Evolutionary conservation across 495 filamentous ascomycete genomes (phyloP).

Genomic region (Elasticomyces elasticus): DNA sequence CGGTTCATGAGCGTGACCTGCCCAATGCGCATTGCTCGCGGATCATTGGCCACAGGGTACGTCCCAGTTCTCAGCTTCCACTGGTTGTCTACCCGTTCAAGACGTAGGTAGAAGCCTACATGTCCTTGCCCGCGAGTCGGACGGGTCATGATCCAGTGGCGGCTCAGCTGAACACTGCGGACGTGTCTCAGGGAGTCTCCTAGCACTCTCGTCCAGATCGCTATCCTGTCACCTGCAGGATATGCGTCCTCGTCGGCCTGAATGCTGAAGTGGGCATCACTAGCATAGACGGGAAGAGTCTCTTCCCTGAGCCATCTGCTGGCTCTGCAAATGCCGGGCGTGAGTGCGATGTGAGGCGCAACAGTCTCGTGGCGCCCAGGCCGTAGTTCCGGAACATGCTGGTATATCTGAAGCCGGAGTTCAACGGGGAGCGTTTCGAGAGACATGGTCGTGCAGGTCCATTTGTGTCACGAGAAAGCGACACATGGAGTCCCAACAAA

Average conservation of each 20-base stretch:
- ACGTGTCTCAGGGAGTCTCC: constrained; percentile 1
- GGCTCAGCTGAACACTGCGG: constrained; percentile 10
- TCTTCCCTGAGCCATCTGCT: constrained; percentile 1
- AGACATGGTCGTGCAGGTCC: background rate
- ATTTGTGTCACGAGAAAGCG: background rate
- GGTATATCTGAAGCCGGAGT: constrained; percentile 10
- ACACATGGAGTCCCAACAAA: too few relatives aligned
- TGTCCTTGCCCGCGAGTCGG: constrained; percentile 16
- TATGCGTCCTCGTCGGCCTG: constrained; percentile 3
- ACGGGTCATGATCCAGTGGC: constrained; percentile 10
- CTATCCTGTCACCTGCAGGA: background rate
- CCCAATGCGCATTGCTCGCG: constrained; percentile 3
- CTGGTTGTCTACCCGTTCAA: background rate
- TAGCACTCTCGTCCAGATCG: constrained; percentile 2
- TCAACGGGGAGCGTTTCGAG: constrained; percentile 10
- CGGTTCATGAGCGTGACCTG: constrained; percentile 5
- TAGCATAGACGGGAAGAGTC: constrained; percentile 11
- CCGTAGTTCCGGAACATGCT: constrained; percentile 2
- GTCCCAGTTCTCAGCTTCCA: constrained; percentile 12
- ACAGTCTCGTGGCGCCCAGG: constrained; percentile 1
- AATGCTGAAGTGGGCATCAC: constrained; percentile 9
- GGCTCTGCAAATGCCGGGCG: constrained; percentile 10
- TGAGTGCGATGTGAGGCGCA: background rate
- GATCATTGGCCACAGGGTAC: constrained; percentile 13
- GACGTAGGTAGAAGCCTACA: constrained; percentile 15